Evolutionary conservation across 345 rosid species (phyloP).

Genomic region (Salix caprea): DNA sequence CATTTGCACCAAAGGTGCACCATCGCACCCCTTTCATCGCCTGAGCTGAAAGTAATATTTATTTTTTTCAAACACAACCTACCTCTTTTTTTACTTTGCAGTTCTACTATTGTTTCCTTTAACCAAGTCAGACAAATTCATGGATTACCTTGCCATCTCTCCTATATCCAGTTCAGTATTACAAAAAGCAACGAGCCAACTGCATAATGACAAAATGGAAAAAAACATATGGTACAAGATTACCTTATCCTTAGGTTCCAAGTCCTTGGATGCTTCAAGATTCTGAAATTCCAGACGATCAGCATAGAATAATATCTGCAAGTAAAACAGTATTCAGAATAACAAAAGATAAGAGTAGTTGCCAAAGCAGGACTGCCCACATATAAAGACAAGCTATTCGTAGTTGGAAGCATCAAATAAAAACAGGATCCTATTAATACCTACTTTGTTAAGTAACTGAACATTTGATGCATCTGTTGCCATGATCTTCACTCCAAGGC

Average conservation of each 20-base stretch:
- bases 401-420: not conserved
- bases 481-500: slow-evolving; percentile 75
- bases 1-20: not conserved
- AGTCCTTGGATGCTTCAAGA: slow-evolving; percentile 29
- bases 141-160: no score
- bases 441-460: slow-evolving; percentile 67
- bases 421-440: not conserved
- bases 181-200: no score
- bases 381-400: not conserved
- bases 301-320: slow-evolving; percentile 58
- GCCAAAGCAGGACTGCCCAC: not conserved
- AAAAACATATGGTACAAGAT: not conserved
- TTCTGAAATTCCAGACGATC: slow-evolving; percentile 44
- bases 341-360: not conserved
- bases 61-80: no score
- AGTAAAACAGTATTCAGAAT: slow-evolving; percentile 5
- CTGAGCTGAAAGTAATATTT: no score
- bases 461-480: slow-evolving; percentile 79
- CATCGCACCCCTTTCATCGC: not conserved
- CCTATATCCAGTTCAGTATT: no score
- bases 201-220: no score
- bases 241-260: slow-evolving; percentile 33
- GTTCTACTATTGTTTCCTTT: no score
- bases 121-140: no score
- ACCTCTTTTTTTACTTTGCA: no score